phyloP scores from a whole-genome alignment of 2,329 filamentous ascomycete genomes.

The Xylaria sp. region DNA sequence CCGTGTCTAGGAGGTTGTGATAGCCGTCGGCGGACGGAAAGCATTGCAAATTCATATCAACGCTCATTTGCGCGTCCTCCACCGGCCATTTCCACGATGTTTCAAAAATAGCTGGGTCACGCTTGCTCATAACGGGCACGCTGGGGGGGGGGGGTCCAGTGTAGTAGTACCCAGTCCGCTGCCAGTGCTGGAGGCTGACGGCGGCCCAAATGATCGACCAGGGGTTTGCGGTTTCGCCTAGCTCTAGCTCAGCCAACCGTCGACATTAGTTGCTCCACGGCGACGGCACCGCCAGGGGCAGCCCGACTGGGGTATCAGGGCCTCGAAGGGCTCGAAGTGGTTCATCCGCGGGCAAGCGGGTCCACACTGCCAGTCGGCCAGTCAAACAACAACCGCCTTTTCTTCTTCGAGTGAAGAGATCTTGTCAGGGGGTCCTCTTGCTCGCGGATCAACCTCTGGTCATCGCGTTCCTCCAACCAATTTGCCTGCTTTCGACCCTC shows the following conservation, averaged over 20 bases:
- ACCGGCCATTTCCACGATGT: conserved; percentile 20
- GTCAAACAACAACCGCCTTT: conserved; percentile 19
- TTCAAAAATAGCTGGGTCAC: conserved; percentile 20
- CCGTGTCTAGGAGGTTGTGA: too few relatives aligned
- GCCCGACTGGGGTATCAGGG: conserved; percentile 20
- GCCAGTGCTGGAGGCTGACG: conserved; percentile 9
- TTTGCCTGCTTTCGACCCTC: conserved; percentile 27
- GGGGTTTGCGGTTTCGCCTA: conserved; percentile 25
- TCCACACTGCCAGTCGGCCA: conserved; percentile 17
- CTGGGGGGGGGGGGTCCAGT: too few relatives aligned
- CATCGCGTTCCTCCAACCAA: conserved; percentile 32
- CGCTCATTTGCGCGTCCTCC: conserved; percentile 4
- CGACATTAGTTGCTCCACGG: conserved; percentile 18
- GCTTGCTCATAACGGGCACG: conserved; percentile 7
- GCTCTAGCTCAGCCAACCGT: conserved; percentile 11
- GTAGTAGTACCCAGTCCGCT: too few relatives aligned
- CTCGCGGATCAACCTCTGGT: conserved; percentile 22
- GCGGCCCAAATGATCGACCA: conserved; percentile 23
- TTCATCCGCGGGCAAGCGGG: conserved; percentile 6
- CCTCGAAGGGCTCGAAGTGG: conserved; percentile 10
- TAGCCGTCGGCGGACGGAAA: background rate
- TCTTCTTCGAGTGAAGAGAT: conserved; percentile 16
- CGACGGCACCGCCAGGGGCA: conserved; percentile 16
- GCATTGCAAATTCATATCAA: conserved; percentile 1
- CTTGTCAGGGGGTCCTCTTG: conserved; percentile 20